A percentile compares a stretch with the other conserved stretches of the same genome.
phyloP scores from a whole-genome alignment of 2,329 filamentous ascomycete species.

The Exophiala calicioides region DNA sequence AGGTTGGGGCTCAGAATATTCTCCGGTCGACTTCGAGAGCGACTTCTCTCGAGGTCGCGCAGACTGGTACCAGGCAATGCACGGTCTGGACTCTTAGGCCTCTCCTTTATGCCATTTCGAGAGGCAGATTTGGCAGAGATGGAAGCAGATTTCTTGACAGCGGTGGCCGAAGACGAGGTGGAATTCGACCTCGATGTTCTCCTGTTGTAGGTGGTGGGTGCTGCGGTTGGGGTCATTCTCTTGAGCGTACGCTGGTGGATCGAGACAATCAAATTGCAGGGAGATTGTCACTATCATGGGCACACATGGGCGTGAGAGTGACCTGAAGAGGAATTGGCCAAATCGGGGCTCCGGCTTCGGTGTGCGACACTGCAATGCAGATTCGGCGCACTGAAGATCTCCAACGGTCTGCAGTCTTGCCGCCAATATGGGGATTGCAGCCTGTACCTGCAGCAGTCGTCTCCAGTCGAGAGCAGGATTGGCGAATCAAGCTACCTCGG shows the following conservation, averaged over 20 bases:
- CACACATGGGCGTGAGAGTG: slow-evolving; percentile 8
- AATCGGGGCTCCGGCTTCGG: slow-evolving; percentile 8
- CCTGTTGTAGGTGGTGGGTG: slow-evolving; percentile 17
- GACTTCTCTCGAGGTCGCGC: slow-evolving; percentile 18
- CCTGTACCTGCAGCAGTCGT: slow-evolving; percentile 23
- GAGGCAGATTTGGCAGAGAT: slow-evolving; percentile 33
- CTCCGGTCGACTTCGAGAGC: slow-evolving; percentile 21
- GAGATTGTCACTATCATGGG: slow-evolving; percentile 6
- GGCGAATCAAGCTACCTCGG: slow-evolving; percentile 17
- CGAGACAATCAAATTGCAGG: slow-evolving; percentile 7
- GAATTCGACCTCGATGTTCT: slow-evolving; percentile 46
- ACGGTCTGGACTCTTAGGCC: slow-evolving; percentile 31
- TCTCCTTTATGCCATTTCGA: slow-evolving; percentile 32
- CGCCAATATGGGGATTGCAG: slow-evolving; percentile 8
- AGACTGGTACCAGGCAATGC: slow-evolving; percentile 7
- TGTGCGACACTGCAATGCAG: slow-evolving; percentile 23
- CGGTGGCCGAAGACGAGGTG: slow-evolving; percentile 44
- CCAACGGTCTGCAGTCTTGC: slow-evolving; percentile 19
- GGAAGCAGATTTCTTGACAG: slow-evolving; percentile 46
- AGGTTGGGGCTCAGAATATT: slow-evolving; percentile 23
- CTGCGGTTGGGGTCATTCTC: slow-evolving; percentile 20
- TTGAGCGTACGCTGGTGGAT: slow-evolving; percentile 1
- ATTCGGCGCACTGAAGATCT: slow-evolving; percentile 1
- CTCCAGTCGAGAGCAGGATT: slow-evolving; percentile 12
- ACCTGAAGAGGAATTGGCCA: slow-evolving; percentile 2